Percentiles rank a stretch among this genome's conserved stretches.
Evolutionary conservation across 2,329 filamentous ascomycete genomes (phyloP).

Genomic region (Sphaerulina musiva): DNA sequence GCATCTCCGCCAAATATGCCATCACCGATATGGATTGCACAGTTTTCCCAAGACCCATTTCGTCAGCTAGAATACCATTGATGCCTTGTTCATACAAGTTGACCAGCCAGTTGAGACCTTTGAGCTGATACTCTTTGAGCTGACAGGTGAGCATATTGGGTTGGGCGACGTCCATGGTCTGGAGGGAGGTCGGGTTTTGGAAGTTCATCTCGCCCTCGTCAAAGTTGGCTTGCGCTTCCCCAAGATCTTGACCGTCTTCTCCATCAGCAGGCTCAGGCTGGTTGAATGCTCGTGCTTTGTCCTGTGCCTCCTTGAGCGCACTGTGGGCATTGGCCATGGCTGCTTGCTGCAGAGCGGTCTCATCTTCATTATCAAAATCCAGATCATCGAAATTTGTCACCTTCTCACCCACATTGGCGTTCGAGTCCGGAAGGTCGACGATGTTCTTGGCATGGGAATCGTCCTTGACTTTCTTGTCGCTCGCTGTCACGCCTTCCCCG

Average conservation of each 20-base stretch:
- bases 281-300: conserved; percentile 90
- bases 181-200: conserved; percentile 92
- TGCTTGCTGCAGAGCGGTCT: conserved; percentile 69
- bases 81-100: conserved; percentile 99
- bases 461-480: conserved; percentile 44
- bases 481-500: conserved; percentile 61
- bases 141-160: conserved; percentile 89
- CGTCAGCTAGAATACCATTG: conserved; percentile 96
- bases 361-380: conserved; percentile 92
- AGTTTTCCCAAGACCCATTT: conserved; percentile 99
- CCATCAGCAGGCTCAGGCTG: conserved; percentile 47
- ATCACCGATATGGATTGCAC: conserved; percentile 99
- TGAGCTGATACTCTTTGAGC: conserved; percentile 97
- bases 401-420: conserved; percentile 53
- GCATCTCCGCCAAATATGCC: conserved; percentile 93
- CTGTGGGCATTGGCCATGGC: conserved; percentile 95
- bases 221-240: conserved; percentile 46
- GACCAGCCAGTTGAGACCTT: conserved; percentile 98
- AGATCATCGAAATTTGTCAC: conserved; percentile 92
- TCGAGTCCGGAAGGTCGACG: conserved; percentile 44
- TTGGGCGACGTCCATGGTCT: conserved; percentile 88
- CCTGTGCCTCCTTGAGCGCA: conserved; percentile 88
- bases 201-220: conserved; percentile 99
- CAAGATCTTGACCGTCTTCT: conserved; percentile 45
- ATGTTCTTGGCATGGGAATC: conserved; percentile 39